Evolutionary conservation across 768 basidiomycete species (phyloP).

Genomic region (Omphalotus guepiniiformis): DNA sequence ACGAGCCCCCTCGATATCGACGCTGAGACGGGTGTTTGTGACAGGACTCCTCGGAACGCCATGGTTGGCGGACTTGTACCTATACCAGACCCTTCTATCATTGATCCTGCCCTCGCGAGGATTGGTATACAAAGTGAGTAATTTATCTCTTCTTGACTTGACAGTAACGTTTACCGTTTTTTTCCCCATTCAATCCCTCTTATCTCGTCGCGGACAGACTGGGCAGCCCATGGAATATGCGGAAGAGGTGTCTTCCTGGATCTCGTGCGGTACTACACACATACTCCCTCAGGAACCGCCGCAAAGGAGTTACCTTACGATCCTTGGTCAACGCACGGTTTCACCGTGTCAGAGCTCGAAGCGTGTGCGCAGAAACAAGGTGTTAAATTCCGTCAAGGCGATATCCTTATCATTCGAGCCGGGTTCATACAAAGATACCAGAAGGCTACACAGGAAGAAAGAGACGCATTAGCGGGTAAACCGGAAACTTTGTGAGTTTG

Average conservation of each 20-base stretch:
- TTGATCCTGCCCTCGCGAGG: slow-evolving; percentile 43
- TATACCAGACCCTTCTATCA: slow-evolving; percentile 44
- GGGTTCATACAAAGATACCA: slow-evolving; percentile 62
- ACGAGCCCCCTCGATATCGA: background rate
- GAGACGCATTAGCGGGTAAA: slow-evolving; percentile 37
- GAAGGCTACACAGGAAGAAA: slow-evolving; percentile 34
- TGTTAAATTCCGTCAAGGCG: slow-evolving; percentile 52
- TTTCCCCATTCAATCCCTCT: background rate
- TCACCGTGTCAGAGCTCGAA: slow-evolving; percentile 52
- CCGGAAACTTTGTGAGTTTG: slow-evolving; percentile 49
- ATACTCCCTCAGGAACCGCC: slow-evolving; percentile 18
- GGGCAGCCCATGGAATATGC: slow-evolving; percentile 67
- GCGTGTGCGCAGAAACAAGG: slow-evolving; percentile 57
- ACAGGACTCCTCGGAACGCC: slow-evolving; percentile 38
- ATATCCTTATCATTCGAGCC: slow-evolving; percentile 56
- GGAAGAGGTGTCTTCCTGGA: slow-evolving; percentile 68
- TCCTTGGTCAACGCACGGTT: slow-evolving; percentile 53
- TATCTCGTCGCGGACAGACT: slow-evolving; percentile 36
- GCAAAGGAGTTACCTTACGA: slow-evolving; percentile 48
- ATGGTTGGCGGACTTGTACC: slow-evolving; percentile 42
- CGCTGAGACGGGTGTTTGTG: background rate
- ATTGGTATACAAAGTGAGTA: slow-evolving; percentile 68
- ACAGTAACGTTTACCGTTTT: slow-evolving; percentile 2
- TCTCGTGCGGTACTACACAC: slow-evolving; percentile 50
- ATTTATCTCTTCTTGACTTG: background rate